Base-by-base conservation (phyloP, 176 grass and related monocot genomes). In the Bonia amplexicaulis region DNA sequence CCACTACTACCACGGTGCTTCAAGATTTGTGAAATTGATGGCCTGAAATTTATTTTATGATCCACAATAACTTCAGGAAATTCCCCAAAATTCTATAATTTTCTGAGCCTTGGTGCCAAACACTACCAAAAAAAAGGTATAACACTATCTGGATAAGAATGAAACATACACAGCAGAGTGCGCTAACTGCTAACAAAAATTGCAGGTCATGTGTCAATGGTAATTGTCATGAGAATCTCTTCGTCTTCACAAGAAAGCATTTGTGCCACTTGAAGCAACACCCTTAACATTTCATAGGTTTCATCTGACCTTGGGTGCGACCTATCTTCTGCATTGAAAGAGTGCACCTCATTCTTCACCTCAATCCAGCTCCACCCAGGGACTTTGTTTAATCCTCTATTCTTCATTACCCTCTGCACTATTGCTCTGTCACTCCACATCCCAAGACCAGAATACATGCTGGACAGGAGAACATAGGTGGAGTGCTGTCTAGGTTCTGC, bases 291-390 rank as follows among this genome's bases (percentile, higher is more conserved):
- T 44, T 88, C 58, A 83, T 87, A 92, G 27, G 88, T 88, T 58
- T 90, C 88, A 23, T 74, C 39, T n/a, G 76, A 73, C 42, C 49
- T 89, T 19, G 71, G 76, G 71, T 95, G 90, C 0, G 83, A 84
- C 46, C 75, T 90, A 77, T 95, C 93, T 40, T 92, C 80, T 8
- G 93, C 88, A 71, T 88, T 95, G 53, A 92, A 95, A 27, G 85
- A 95, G 75, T 92, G 90, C 64, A 90, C 80, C 66, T 90, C 73
- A 27, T 90, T 88, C 23, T 80, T 88, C 64, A 88, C 71, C 85
- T 95, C 88, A 3, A 95, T 92, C 93, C 93, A 95, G 73, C 93
- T 92, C 90, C 93, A 95, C 71, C 90, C 93, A 52, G 90, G 93
- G 23, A 92, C 82, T 82, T 95, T 95, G 37, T 37, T 92, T 74